Evolutionary conservation across 2,329 filamentous ascomycete species (phyloP).

Genomic region (Helminthosporium solani): DNA sequence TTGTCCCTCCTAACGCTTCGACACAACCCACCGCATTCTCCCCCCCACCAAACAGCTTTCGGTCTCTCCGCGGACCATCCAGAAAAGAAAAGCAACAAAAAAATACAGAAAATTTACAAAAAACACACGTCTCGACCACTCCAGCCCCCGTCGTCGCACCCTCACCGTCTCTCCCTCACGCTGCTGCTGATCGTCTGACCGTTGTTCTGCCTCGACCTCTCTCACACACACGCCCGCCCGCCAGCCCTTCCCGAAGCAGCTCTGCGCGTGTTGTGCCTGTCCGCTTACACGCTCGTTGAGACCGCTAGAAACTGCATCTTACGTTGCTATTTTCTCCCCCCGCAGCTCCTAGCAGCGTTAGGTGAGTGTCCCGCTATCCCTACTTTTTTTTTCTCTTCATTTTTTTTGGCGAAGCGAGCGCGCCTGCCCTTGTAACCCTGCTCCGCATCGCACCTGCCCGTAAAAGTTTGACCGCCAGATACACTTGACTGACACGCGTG

Average conservation of each 20-base stretch:
- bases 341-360: conserved; percentile 24
- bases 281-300: conserved; percentile 24
- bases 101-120: conserved; percentile 42
- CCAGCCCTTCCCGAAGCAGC: too few relatives aligned
- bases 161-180: conserved; percentile 27
- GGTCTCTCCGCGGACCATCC: conserved; percentile 35
- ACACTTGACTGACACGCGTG: conserved; percentile 19
- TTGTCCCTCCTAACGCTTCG: conserved; percentile 21
- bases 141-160: conserved; percentile 22
- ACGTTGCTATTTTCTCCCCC: conserved; percentile 21
- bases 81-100: conserved; percentile 44
- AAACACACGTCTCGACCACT: conserved; percentile 36
- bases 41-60: conserved; percentile 23
- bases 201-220: conserved; percentile 26
- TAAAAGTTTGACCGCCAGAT: conserved; percentile 23
- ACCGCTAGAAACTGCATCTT: conserved; percentile 16
- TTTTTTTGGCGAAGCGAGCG: conserved; percentile 35
- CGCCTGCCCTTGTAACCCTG: conserved; percentile 30
- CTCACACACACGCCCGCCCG: conserved; percentile 20
- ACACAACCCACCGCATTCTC: conserved; percentile 21
- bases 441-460: conserved; percentile 30
- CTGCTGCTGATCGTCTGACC: too few relatives aligned
- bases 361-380: conserved; percentile 30
- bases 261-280: too few relatives aligned
- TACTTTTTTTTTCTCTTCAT: too few relatives aligned